Evolutionary conservation across 2,329 filamentous ascomycete genomes (phyloP).

Genomic region (Aspergillus japonicus): DNA sequence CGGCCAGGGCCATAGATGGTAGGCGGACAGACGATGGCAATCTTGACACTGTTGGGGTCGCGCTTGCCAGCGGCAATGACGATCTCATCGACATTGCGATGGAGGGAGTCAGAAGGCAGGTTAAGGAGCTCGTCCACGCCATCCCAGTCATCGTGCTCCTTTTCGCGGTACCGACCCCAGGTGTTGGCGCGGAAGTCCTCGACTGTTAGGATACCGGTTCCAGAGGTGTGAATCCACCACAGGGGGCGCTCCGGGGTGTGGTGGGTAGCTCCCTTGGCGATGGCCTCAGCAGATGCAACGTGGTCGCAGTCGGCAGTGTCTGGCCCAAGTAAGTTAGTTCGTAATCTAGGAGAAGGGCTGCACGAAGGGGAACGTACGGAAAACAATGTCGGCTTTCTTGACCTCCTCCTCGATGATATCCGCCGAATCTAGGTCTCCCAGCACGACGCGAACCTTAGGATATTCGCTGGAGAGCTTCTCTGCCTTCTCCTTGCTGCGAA

Average conservation of each 20-base stretch:
- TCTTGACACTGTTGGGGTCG: conserved; percentile 32
- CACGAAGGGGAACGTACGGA: conserved; percentile 34
- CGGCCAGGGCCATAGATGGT: conserved; percentile 43
- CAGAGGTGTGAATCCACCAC: conserved; percentile 48
- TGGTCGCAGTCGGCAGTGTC: conserved; percentile 47
- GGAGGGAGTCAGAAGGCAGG: conserved; percentile 42
- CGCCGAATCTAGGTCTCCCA: conserved; percentile 44
- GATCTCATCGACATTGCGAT: conserved; percentile 44
- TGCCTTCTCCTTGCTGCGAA: conserved; percentile 47
- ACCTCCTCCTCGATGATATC: conserved; percentile 45
- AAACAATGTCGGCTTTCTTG: conserved; percentile 49
- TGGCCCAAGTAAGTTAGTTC: conserved; percentile 16
- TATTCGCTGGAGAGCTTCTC: conserved; percentile 40
- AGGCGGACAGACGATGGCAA: conserved; percentile 43
- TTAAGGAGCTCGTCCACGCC: conserved; percentile 42
- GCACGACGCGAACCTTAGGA: conserved; percentile 43
- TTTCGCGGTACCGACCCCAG: conserved; percentile 43
- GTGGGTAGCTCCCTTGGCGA: conserved; percentile 40
- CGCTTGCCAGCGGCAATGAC: conserved; percentile 31
- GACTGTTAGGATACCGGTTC: conserved; percentile 43
- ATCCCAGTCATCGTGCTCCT: conserved; percentile 50
- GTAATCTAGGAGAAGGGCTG: neutral
- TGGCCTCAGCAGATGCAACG: conserved; percentile 41
- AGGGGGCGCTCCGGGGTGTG: conserved; percentile 37
- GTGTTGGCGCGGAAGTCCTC: conserved; percentile 42